phyloP scores from a whole-genome alignment of 2,329 filamentous ascomycete species.

The Scytalidium sp. region DNA sequence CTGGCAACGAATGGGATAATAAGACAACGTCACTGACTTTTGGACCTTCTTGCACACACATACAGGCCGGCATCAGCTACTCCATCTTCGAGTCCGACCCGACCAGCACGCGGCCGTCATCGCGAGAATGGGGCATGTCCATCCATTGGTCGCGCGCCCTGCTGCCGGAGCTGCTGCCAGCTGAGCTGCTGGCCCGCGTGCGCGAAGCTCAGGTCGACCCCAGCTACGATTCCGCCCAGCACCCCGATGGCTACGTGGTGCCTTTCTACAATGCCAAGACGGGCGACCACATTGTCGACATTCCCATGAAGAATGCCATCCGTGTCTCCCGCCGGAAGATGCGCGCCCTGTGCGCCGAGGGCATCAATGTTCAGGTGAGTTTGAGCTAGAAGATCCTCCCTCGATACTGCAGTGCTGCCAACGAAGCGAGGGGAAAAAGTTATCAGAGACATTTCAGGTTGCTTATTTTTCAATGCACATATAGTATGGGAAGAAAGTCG shows the following conservation, averaged over 20 bases:
- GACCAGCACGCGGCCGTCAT: not conserved
- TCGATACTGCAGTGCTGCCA: not conserved
- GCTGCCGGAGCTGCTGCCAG: conserved; percentile 4
- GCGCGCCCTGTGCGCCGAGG: conserved; percentile 10
- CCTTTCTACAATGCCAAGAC: conserved; percentile 5
- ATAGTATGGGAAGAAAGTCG: conserved; percentile 29
- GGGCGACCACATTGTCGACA: conserved; percentile 3
- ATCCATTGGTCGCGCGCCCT: conserved; percentile 8
- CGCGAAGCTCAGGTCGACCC: not conserved
- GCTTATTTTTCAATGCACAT: not conserved
- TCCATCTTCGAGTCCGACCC: conserved; percentile 10
- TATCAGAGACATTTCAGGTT: not conserved
- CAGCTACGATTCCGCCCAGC: not conserved
- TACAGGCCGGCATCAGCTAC: conserved; percentile 4
- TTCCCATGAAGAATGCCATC: conserved; percentile 4
- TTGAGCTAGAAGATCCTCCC: no score
- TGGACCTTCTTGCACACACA: no score
- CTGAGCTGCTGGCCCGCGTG: not conserved
- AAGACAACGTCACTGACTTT: no score
- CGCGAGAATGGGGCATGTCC: conserved; percentile 11
- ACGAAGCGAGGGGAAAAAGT: not conserved
- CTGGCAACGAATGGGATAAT: no score
- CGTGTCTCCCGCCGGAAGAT: conserved; percentile 9
- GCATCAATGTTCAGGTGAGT: conserved; percentile 7
- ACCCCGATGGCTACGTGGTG: not conserved